Evolutionary conservation across 2,329 filamentous ascomycete genomes (phyloP).

Genomic region (Aureobasidium sp.): DNA sequence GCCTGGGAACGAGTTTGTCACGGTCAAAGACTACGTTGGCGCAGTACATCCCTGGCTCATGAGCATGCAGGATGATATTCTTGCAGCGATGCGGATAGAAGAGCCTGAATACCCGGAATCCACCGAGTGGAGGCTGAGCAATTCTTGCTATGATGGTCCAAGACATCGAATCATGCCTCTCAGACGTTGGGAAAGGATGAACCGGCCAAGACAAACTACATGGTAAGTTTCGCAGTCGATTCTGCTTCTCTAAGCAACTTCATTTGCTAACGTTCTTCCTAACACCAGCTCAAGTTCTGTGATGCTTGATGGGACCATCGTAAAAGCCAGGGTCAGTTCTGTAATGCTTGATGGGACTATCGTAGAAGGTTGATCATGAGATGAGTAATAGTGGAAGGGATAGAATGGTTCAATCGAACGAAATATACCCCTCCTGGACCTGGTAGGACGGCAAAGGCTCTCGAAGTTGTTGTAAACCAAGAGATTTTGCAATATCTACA

Average conservation of each 20-base stretch:
- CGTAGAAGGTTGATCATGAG: background rate
- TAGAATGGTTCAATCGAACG: background rate
- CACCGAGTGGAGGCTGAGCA: background rate
- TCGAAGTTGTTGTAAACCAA: background rate
- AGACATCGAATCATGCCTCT: background rate
- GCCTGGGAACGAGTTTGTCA: background rate
- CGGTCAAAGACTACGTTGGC: background rate
- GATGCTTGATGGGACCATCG: background rate
- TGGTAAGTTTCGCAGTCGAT: background rate
- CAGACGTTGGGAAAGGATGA: background rate
- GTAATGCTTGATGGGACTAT: background rate
- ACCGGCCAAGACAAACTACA: background rate
- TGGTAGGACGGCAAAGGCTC: background rate
- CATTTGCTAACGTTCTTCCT: background rate
- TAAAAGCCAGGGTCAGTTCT: too few relatives aligned
- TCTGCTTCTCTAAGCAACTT: background rate
- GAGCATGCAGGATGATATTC: constrained; percentile 1
- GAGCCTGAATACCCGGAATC: background rate
- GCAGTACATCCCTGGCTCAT: background rate
- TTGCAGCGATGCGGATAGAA: background rate
- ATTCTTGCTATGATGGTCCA: background rate
- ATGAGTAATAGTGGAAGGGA: background rate
- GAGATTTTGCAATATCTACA: background rate
- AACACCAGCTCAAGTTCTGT: background rate
- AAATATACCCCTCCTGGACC: background rate